These are phyloP conservation scores for Penicillium crustosum DNA, from an alignment of 2,329 filamentous ascomycete species.

Conservation along the genomic window DNA sequence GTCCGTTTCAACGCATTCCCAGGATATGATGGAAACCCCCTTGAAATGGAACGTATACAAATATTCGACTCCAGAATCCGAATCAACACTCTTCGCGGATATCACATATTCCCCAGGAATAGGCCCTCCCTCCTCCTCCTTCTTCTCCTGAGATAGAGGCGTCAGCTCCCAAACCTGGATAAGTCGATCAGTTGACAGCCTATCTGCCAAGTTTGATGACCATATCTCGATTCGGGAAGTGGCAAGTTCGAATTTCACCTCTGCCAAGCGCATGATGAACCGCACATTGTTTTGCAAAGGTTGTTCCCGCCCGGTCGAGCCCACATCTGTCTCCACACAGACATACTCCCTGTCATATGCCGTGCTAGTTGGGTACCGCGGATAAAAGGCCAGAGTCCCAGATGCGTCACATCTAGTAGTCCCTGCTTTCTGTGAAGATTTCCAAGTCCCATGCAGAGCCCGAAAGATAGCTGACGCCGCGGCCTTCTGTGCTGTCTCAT, in stretches of 20 bases:
- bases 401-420: conserved; percentile 53
- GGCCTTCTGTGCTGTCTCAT: conserved; percentile 52
- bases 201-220: conserved; percentile 5
- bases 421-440: conserved; percentile 46
- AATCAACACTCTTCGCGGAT: conserved; percentile 4
- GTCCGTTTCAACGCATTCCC: conserved; percentile 13
- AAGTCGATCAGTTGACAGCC: not conserved
- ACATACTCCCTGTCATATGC: conserved; percentile 40
- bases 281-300: not conserved
- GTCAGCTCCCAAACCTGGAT: conserved; percentile 12
- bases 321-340: conserved; percentile 22
- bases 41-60: conserved; percentile 29
- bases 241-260: not conserved
- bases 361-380: conserved; percentile 56
- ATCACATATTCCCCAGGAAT: conserved; percentile 18
- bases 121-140: not conserved
- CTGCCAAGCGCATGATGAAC: conserved; percentile 20
- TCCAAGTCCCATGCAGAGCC: conserved; percentile 70
- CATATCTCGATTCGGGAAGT: conserved; percentile 19
- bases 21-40: conserved; percentile 30
- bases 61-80: not conserved
- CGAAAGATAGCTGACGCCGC: conserved; percentile 68
- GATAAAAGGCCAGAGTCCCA: conserved; percentile 65
- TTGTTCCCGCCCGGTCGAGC: not conserved
- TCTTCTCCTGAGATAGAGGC: conserved; percentile 1